Base-by-base conservation (phyloP, 2,329 filamentous ascomycete genomes). In the Orbilia brochopaga region DNA sequence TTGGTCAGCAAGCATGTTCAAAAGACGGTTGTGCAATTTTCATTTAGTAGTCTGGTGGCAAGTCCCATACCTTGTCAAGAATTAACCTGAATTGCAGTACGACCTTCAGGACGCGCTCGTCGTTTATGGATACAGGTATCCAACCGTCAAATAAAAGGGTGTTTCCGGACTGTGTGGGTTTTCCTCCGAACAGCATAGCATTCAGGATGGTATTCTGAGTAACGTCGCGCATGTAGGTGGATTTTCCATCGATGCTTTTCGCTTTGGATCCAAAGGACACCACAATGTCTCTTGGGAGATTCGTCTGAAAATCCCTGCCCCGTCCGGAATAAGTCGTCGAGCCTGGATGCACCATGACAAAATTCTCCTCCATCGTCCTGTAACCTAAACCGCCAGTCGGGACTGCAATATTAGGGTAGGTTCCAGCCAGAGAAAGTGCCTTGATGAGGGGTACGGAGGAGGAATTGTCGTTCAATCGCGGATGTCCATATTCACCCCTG, bases 331-430 rank as follows among this genome's bases (percentile, higher is more conserved):
- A 77, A 48, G 76, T 75, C 46, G 73, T 61, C 5, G 76, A 77
- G 17, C 74, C 69, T 7, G 76, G 76, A 54, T 77, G 76, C 59
- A 77, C 74, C 76, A 77, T 77, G 10, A 74, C 75, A 44, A 77
- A 77, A 46, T 77, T 77, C 60, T 77, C 76, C 44, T 73, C 73
- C 27, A 74, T 73, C 7, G 76, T 77, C 17, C 75, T 67, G 52
- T 75, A 75, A n/a, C 73, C 72, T 54, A 73, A 73, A 2, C 74
- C 74, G 21, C 75, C 75, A 17, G 50, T 63, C 7, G 69, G 65
- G 42, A 79, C 76, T 2, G 79, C 82, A 24, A 84, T 52, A 56
- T 84, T 83, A 1, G 82, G 81, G 62, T 81, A 79, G 21, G 81
- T 75, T 10, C 82, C 81, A 17, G 82, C 80, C 11, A 82, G 70